Evolutionary conservation across 805 yeast species (phyloP), one percentile per base, ranked within the genome.

Genomic region (Lipomyces starkeyi): DNA sequence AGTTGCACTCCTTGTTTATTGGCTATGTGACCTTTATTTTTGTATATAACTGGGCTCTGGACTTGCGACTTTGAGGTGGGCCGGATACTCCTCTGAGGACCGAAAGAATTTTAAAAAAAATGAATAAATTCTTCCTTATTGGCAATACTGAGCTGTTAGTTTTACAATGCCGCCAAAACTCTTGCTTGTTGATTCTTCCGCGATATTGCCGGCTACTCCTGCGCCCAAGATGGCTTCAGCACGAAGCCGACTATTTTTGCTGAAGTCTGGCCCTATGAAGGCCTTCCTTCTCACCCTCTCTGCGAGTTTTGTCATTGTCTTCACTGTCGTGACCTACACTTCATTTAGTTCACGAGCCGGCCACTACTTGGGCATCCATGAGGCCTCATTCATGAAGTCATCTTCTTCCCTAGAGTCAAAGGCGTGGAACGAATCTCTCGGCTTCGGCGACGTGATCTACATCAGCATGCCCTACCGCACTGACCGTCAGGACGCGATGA

Each of bases 401-500:
- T 4, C 54, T 22, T 49, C 54, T 49, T 2, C 5, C 27, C 35
- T 61, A 13, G 64, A 52, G 9, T 25, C 20, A 3, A 25, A 7
- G 22, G 64, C 64, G 5, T 56, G 40, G 52, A 66, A 66, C 57
- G 52, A 57, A 14, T 37, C 69, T 22, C 62, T 66, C 32, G 69
- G 66, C 17, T 66, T 66, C 27, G 69, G 69, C 47, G 61, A 47
- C 32, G 53, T 66, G 8, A 54, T 63, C 13, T 63, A 63, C 27
- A 56, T 66, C 34, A 57, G 63, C 57, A 59, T 66, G 69, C 69
- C 69, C 43, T 47, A 58, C 13, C 66, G 66, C n/a, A 54, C 66
- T n/a, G 69, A 63, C 59, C 63, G 69, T 32, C 69, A 66, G 56
- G 69, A 66, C 62, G 63, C 69, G n/a, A 59, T 66, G 61, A 57